Base-by-base conservation (phyloP, 257 asterid species). In the Nicotiana knightiana region DNA sequence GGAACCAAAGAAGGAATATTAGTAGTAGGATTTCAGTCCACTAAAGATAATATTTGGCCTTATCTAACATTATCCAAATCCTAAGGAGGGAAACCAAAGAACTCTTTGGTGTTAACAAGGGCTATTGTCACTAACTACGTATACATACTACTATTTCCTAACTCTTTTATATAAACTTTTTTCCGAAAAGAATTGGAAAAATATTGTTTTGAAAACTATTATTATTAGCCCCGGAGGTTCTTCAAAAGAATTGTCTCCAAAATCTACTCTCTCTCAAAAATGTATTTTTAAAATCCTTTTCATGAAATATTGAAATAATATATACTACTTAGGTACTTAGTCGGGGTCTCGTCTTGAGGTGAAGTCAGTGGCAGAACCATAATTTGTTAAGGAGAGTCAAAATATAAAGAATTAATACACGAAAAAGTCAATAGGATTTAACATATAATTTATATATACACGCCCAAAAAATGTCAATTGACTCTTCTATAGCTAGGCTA, bases 21-120 rank as follows among this genome's bases (percentile, higher is more conserved):
- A 73, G 62, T 73, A 48, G 79, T 73, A 73, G 26, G 24, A 73
- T 48, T 48, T 73, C 9, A 26, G 79, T 48, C 79, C 79, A 73
- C 79, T 46, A 24, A 26, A 8, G 8, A 1, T 53, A 0, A 24
- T 73, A 73, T 73, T 73, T 73, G 79, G 79, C 43, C 24, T 48
- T 13, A 48, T 48, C 61, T 13, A 16, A 26, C 79, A 15, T 24
- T 73, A 73, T 73, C 79, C 79, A 73, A 73, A 73, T 73, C 79
- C 24, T 73, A 0, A 24, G 79, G 79, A 73, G 15, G 62, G 62
- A 48, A 24, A 73, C 79, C 9, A 13, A 46, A 24, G 13, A 11
- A 71, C 61, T 71, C 39, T 73, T 73, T 39, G 79, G 39, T 71
- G 59, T 43, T 18, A 71, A 46, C 59, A 12, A 71, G 37, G 78